Evolutionary conservation across 768 basidiomycete species (phyloP).

Genomic region (Lactarius sanguifluus): DNA sequence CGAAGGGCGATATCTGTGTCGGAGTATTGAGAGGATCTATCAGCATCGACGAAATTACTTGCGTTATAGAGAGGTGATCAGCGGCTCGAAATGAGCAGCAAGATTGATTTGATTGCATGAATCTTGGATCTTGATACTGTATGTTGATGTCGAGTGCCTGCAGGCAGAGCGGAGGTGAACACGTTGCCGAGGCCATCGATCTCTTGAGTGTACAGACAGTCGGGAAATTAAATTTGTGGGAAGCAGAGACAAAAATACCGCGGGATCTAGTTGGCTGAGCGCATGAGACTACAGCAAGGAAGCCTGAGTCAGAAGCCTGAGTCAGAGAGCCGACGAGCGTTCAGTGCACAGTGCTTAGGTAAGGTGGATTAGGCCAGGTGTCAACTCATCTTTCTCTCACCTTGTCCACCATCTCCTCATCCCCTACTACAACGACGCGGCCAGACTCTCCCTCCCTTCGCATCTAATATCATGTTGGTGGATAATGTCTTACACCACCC

Average conservation of each 20-base stretch:
- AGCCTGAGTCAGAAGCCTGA: constrained; percentile 8
- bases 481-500: constrained; percentile 21
- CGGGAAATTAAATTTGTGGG: neutral
- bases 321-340: neutral
- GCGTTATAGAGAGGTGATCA: neutral
- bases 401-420: constrained; percentile 19
- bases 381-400: constrained; percentile 19
- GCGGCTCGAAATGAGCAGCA: neutral
- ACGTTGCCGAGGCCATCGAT: constrained; percentile 25
- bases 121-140: constrained; percentile 4
- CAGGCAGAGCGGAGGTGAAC: constrained; percentile 17
- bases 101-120: neutral
- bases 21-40: neutral
- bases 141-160: constrained; percentile 15
- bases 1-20: neutral
- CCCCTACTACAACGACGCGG: constrained; percentile 8
- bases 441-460: neutral
- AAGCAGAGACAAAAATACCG: neutral
- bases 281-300: neutral
- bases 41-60: neutral
- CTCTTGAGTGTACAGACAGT: neutral
- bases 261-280: neutral
- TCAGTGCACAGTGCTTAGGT: constrained; percentile 13
- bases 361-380: constrained; percentile 4
- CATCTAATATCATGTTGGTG: constrained; percentile 19